Evolutionary conservation across 2,329 filamentous ascomycete genomes (phyloP).

Genomic region (Aspergillus fumigatiaffinis): DNA sequence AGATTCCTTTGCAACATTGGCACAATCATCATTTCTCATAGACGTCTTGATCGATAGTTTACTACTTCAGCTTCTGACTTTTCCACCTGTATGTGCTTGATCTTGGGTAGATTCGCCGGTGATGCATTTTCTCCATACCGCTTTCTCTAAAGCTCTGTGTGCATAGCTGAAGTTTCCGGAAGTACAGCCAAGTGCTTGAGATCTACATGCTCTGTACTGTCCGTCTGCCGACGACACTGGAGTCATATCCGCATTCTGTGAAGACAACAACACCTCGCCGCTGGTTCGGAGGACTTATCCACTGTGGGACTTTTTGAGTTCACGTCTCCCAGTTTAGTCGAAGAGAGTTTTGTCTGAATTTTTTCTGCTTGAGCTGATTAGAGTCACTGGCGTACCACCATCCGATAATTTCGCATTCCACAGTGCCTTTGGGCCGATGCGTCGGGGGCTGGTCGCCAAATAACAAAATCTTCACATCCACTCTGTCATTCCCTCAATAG

Average conservation of each 20-base stretch:
- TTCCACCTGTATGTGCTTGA: slow-evolving; percentile 44
- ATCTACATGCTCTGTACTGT: slow-evolving; percentile 91
- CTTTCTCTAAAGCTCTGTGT: slow-evolving; percentile 28
- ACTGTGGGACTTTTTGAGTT: slow-evolving; percentile 35
- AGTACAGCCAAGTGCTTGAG: slow-evolving; percentile 47
- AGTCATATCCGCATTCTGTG: slow-evolving; percentile 47
- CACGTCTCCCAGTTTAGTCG: slow-evolving; percentile 23
- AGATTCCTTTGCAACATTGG: slow-evolving; percentile 66
- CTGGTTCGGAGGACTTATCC: slow-evolving; percentile 22
- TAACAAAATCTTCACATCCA: slow-evolving; percentile 63
- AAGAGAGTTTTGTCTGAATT: slow-evolving; percentile 42
- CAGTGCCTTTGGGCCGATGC: slow-evolving; percentile 23
- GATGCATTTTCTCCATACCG: slow-evolving; percentile 17
- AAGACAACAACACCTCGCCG: slow-evolving; percentile 10
- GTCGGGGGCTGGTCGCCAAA: slow-evolving; percentile 32
- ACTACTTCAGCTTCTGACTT: slow-evolving; percentile 65
- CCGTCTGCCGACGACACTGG: slow-evolving; percentile 64
- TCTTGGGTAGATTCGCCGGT: slow-evolving; percentile 5
- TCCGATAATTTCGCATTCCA: not conserved
- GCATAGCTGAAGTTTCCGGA: slow-evolving; percentile 22
- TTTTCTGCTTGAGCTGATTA: slow-evolving; percentile 34
- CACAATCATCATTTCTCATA: slow-evolving; percentile 76
- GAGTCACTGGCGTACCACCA: not conserved
- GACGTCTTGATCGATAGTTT: slow-evolving; percentile 64
- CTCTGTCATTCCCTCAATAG: slow-evolving; percentile 69